These are phyloP conservation scores for Metschnikowia anglica DNA, from an alignment of 805 yeast genomes.

Conservation along the genomic window DNA sequence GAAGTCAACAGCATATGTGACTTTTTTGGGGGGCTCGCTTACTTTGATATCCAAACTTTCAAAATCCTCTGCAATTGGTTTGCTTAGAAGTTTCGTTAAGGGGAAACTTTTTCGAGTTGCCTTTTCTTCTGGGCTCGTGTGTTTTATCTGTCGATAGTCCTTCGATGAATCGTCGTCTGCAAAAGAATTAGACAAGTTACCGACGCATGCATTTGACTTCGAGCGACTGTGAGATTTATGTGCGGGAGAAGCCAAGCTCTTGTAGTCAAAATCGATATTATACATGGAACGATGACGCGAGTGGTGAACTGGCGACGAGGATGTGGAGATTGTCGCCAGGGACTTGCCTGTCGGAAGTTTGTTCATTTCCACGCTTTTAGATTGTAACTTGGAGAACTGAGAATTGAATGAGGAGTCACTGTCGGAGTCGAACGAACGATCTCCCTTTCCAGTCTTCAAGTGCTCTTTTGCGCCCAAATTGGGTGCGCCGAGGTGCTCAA, in stretches of 20 bases:
- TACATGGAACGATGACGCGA: conserved; percentile 42
- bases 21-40: conserved; percentile 39
- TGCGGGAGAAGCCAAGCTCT: conserved; percentile 1
- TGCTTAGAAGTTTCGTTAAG: background rate
- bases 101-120: background rate
- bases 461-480: conserved; percentile 33
- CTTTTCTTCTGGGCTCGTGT: background rate
- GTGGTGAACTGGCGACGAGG: conserved; percentile 31
- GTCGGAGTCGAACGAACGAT: conserved; percentile 34
- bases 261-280: conserved; percentile 25
- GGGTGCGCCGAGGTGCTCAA: conserved; percentile 41
- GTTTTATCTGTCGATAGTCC: background rate
- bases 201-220: conserved; percentile 10
- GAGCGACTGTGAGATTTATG: conserved; percentile 9
- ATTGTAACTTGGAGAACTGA: conserved; percentile 18
- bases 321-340: conserved; percentile 8
- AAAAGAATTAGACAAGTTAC: background rate
- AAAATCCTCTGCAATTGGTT: background rate
- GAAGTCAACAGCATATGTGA: conserved; percentile 42
- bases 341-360: conserved; percentile 9
- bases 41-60: conserved; percentile 25
- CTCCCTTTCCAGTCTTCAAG: conserved; percentile 23
- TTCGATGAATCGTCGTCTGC: background rate
- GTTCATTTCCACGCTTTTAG: background rate
- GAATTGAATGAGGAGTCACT: conserved; percentile 27